A percentile compares a stretch with the other conserved stretches of the same genome.
Evolutionary conservation across 2,329 filamentous ascomycete genomes (phyloP).

Genomic region (Xylariaceae sp.): DNA sequence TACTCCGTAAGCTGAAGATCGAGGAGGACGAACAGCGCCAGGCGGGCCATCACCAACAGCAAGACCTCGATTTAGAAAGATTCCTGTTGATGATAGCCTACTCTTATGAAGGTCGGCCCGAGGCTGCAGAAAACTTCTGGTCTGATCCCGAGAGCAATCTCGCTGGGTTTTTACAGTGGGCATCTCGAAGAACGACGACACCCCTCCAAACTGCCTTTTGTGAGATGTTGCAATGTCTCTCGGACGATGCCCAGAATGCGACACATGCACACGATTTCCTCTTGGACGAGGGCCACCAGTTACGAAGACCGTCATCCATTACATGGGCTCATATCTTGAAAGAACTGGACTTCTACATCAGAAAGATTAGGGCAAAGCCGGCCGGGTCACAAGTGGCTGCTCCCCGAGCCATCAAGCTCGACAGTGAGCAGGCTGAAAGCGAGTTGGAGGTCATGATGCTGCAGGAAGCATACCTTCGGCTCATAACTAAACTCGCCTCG

Average conservation of each 20-base stretch:
- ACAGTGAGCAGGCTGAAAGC: conserved; percentile 64
- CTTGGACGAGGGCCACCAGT: conserved; percentile 73
- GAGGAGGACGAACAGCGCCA: conserved; percentile 87
- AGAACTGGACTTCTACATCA: conserved; percentile 79
- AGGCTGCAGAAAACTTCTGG: conserved; percentile 88
- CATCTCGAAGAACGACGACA: conserved; percentile 89
- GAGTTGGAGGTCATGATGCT: conserved; percentile 95
- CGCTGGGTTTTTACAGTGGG: conserved; percentile 93
- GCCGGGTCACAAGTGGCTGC: conserved; percentile 47
- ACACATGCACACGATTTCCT: conserved; percentile 83
- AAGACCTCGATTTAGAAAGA: conserved; percentile 73
- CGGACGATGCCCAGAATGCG: conserved; percentile 76
- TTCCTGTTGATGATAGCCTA: conserved; percentile 92
- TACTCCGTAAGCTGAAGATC: conserved; percentile 74
- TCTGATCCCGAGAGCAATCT: conserved; percentile 86
- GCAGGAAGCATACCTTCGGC: conserved; percentile 86
- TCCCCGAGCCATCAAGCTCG: conserved; percentile 55
- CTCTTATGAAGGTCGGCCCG: conserved; percentile 77
- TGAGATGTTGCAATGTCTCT: conserved; percentile 87
- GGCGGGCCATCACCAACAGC: conserved; percentile 58
- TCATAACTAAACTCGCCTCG: conserved; percentile 75
- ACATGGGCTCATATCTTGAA: conserved; percentile 92
- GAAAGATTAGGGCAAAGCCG: conserved; percentile 69
- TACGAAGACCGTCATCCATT: conserved; percentile 76
- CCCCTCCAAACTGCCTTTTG: conserved; percentile 96